A percentile compares a stretch with the other conserved stretches of the same genome.
These are phyloP conservation scores for Carex kokanica DNA, from an alignment of 176 grass and related monocot species.

Conservation along the genomic window DNA sequence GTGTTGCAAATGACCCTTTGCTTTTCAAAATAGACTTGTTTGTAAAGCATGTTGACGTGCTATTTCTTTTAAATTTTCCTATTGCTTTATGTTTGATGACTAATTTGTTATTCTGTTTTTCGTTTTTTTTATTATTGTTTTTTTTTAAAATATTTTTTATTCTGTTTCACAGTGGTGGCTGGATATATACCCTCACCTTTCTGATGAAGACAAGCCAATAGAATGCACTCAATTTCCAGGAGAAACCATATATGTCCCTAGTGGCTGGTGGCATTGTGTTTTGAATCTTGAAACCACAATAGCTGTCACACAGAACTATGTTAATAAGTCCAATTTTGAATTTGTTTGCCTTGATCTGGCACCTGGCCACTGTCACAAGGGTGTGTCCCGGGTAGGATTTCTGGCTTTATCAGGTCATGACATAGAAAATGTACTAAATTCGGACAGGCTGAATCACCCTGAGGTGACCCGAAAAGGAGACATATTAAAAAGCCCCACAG, in stretches of 20 bases:
- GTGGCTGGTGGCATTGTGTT: constrained; percentile 99
- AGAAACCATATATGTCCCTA: constrained; percentile 98
- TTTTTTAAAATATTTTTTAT: not conserved
- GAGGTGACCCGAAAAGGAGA: constrained; percentile 55
- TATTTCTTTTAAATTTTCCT: not conserved
- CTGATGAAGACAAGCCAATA: constrained; percentile 60
- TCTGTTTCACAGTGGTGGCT: constrained; percentile 20
- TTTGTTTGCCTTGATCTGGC: constrained; percentile 95
- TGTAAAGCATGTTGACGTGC: not conserved
- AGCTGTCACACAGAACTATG: constrained; percentile 94
- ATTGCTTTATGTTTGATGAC: not conserved
- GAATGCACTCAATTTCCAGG: constrained; percentile 90
- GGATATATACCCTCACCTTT: constrained; percentile 27
- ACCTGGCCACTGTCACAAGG: constrained; percentile 85
- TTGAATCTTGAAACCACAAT: constrained; percentile 86
- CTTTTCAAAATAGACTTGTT: not conserved
- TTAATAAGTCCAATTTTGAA: constrained; percentile 78
- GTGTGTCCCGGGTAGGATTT: constrained; percentile 80
- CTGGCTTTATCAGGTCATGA: constrained; percentile 61
- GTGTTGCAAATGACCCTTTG: not conserved
- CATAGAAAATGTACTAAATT: constrained; percentile 29
- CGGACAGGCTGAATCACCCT: constrained; percentile 46
- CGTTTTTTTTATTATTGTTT: not conserved
- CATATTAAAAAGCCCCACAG: constrained; percentile 52
- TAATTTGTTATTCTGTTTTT: not conserved